Conservation (phyloP, 495 filamentous ascomycete species). For the Penicillium parvum region DNA sequence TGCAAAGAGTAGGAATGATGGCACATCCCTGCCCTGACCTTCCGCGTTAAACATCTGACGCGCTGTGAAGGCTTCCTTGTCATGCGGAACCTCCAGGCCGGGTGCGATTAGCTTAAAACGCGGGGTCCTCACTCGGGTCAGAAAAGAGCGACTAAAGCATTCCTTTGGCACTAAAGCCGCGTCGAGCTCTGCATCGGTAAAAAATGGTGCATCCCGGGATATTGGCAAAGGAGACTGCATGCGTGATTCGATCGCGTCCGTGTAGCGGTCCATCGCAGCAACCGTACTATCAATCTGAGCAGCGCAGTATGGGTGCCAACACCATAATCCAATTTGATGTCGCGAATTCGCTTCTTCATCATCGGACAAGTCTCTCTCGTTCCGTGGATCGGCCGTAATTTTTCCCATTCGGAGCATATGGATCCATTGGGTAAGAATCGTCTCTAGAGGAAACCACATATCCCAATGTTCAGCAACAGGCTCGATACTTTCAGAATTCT, state of each 20-base stretch:
- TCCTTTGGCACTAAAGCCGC: conserved; percentile 24
- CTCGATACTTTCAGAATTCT: conserved; percentile 9
- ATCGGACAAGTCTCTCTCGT: background rate
- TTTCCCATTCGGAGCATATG: conserved; percentile 28
- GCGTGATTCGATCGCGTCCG: conserved; percentile 13
- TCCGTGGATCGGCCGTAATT: conserved; percentile 1
- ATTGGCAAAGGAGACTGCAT: conserved; percentile 12
- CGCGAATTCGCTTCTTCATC: background rate
- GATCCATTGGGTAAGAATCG: conserved; percentile 37
- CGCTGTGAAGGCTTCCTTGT: conserved; percentile 15
- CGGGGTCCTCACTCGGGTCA: conserved; percentile 26
- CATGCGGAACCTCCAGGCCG: conserved; percentile 21
- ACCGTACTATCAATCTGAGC: conserved; percentile 16
- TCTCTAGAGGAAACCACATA: conserved; percentile 38
- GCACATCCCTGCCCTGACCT: conserved; percentile 1
- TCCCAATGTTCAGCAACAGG: conserved; percentile 18
- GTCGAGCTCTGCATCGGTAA: conserved; percentile 23
- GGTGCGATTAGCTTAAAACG: conserved; percentile 34
- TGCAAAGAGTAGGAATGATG: conserved; percentile 24
- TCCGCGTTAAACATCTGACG: conserved; percentile 22
- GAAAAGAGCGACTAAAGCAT: conserved; percentile 29
- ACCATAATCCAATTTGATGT: conserved; percentile 11
- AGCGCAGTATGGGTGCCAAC: conserved; percentile 15
- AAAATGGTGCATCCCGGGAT: conserved; percentile 8
- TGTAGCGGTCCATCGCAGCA: conserved; percentile 13